phyloP scores from a whole-genome alignment of 1,139 yeast species.

The Pneumocystis jirovecii region DNA sequence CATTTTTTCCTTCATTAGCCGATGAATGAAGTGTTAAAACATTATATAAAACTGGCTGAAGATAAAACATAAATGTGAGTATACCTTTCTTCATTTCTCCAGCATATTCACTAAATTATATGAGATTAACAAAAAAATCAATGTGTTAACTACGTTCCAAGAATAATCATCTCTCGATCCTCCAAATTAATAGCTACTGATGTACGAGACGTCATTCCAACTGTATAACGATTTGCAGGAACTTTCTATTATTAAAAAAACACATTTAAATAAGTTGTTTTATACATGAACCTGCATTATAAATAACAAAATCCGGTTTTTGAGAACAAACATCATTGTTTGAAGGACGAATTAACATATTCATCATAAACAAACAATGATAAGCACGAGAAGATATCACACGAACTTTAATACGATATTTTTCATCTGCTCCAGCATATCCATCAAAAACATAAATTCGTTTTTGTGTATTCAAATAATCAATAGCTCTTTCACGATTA shows the following conservation, averaged over 20 bases:
- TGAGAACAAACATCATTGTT: slow-evolving; percentile 84
- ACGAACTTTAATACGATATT: slow-evolving; percentile 91
- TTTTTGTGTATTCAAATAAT: slow-evolving; percentile 89
- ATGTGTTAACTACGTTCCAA: slow-evolving; percentile 88
- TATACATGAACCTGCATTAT: slow-evolving; percentile 76
- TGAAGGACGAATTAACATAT: slow-evolving; percentile 93
- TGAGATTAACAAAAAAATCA: slow-evolving; percentile 30
- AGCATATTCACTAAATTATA: background rate
- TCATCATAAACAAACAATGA: slow-evolving; percentile 96
- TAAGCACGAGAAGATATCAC: slow-evolving; percentile 97
- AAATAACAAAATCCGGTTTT: slow-evolving; percentile 95
- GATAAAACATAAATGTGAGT: slow-evolving; percentile 95
- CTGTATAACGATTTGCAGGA: slow-evolving; percentile 94
- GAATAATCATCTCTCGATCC: slow-evolving; percentile 96
- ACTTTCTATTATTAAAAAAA: slow-evolving; percentile 25
- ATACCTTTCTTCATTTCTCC: slow-evolving; percentile 96
- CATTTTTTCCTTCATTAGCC: slow-evolving; percentile 68
- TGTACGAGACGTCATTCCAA: slow-evolving; percentile 94
- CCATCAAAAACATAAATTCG: slow-evolving; percentile 93
- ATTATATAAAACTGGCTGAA: slow-evolving; percentile 89
- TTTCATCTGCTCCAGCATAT: slow-evolving; percentile 98
- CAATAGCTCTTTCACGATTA: slow-evolving; percentile 92
- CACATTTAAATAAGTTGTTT: background rate
- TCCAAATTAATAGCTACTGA: slow-evolving; percentile 94
- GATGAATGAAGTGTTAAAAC: slow-evolving; percentile 92